Evolutionary conservation across 768 basidiomycete genomes (phyloP).

Genomic region (Leccinum obscurum): DNA sequence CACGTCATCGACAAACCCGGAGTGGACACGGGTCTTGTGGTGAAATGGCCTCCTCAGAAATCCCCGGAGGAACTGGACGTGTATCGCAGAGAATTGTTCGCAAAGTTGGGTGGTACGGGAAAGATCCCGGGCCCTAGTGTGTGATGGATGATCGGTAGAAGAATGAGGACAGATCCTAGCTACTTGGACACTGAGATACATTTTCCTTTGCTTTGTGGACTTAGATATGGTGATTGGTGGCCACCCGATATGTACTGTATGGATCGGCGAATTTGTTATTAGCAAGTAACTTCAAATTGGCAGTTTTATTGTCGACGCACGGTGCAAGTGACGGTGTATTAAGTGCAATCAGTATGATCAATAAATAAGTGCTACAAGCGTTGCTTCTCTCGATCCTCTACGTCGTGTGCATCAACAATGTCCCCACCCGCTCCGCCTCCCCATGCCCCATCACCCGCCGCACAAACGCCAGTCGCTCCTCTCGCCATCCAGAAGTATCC

Average conservation of each 20-base stretch:
- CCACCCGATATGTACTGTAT: background rate
- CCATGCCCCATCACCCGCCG: slow-evolving; percentile 8
- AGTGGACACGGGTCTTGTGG: slow-evolving; percentile 63
- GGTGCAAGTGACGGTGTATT: too few relatives aligned
- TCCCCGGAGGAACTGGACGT: slow-evolving; percentile 8
- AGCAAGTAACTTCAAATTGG: background rate
- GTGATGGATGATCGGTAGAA: background rate
- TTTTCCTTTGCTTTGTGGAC: background rate
- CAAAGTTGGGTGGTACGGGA: background rate
- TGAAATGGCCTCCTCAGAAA: slow-evolving; percentile 56
- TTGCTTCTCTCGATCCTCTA: background rate
- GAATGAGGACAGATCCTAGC: background rate
- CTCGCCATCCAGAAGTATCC: slow-evolving; percentile 10
- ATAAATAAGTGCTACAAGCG: background rate
- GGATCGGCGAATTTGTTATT: background rate
- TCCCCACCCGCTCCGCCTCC: slow-evolving; percentile 14
- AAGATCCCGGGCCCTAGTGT: background rate
- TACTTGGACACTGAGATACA: background rate
- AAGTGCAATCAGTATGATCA: background rate
- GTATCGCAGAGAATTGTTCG: slow-evolving; percentile 11
- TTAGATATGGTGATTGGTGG: background rate
- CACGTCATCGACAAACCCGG: slow-evolving; percentile 92
- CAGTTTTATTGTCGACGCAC: too few relatives aligned
- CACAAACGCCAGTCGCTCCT: slow-evolving; percentile 20
- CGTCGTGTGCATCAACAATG: slow-evolving; percentile 8